phyloP scores from a whole-genome alignment of 176 grass and related monocot genomes.

The Calamus simplicifolius region DNA sequence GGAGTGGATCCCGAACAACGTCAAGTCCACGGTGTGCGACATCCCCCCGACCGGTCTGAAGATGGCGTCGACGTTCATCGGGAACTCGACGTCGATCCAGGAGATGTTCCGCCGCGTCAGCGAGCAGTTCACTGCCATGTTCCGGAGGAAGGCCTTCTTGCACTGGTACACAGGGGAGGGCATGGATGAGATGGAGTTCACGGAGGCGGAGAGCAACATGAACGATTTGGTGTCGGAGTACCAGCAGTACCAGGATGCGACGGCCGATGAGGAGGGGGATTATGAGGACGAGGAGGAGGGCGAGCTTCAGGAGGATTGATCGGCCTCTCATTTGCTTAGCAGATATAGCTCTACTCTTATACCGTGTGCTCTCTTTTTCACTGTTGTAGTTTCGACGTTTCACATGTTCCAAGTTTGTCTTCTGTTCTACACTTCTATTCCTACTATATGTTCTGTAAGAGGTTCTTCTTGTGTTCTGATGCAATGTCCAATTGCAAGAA shows the following conservation, averaged over 20 bases:
- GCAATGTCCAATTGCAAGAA: no score
- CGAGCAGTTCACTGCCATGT: constrained; percentile 92
- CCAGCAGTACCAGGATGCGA: constrained; percentile 97
- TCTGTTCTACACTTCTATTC: no score
- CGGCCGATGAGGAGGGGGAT: constrained; percentile 43
- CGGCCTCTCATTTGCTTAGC: no score
- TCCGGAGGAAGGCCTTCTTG: constrained; percentile 80
- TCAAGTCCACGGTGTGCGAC: constrained; percentile 55
- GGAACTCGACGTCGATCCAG: constrained; percentile 73
- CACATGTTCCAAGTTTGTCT: no score
- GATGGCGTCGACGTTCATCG: constrained; percentile 62
- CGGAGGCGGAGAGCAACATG: constrained; percentile 98
- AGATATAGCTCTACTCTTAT: no score
- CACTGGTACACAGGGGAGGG: constrained; percentile 78
- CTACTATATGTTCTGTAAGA: no score
- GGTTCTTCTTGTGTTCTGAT: no score
- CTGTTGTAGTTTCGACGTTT: no score
- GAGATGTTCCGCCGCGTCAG: constrained; percentile 81
- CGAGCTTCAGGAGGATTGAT: no score
- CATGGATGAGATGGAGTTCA: constrained; percentile 98
- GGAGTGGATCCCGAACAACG: constrained; percentile 73
- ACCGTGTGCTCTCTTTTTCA: no score
- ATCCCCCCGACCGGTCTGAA: constrained; percentile 37
- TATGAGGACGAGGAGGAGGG: constrained; percentile 45
- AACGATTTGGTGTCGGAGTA: constrained; percentile 94